These are phyloP conservation scores for Paecilomyces fulvus DNA, from an alignment of 2,329 filamentous ascomycete genomes.

Conservation along the genomic window DNA sequence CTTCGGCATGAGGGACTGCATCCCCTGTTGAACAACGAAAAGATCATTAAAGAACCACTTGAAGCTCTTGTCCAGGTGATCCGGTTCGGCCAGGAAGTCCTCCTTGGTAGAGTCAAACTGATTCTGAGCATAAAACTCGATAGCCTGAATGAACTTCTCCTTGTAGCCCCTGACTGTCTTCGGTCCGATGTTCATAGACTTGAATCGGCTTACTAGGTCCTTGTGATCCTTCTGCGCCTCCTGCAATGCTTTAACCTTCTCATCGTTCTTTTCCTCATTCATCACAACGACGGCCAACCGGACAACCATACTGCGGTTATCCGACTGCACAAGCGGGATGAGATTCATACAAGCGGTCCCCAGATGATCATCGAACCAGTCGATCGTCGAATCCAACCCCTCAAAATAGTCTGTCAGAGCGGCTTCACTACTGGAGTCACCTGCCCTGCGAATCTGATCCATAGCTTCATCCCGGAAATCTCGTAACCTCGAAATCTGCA, in stretches of 20 bases:
- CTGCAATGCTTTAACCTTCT: conserved; percentile 80
- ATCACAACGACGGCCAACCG: conserved; percentile 86
- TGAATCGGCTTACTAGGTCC: conserved; percentile 85
- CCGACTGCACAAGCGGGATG: conserved; percentile 75
- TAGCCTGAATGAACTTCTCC: conserved; percentile 80
- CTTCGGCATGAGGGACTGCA: conserved; percentile 84
- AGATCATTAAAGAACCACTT: conserved; percentile 98
- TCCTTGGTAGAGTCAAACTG: conserved; percentile 66
- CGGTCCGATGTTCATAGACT: conserved; percentile 87
- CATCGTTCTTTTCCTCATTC: conserved; percentile 93
- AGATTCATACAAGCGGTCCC: conserved; percentile 82
- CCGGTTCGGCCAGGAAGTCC: conserved; percentile 74
- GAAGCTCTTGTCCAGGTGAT: conserved; percentile 74
- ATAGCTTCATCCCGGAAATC: conserved; percentile 95
- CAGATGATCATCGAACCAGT: conserved; percentile 93
- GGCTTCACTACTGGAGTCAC: conserved; percentile 64
- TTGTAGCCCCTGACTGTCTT: conserved; percentile 94
- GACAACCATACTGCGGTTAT: conserved; percentile 84
- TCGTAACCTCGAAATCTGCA: conserved; percentile 80
- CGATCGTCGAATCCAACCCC: conserved; percentile 75
- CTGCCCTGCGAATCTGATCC: conserved; percentile 79
- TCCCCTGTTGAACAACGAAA: conserved; percentile 86
- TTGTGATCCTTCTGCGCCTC: conserved; percentile 94
- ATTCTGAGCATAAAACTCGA: conserved; percentile 62
- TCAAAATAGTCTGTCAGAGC: conserved; percentile 88